Percentiles rank a stretch among this genome's conserved stretches.
phyloP scores from a whole-genome alignment of 1,284 basidiomycete species.

The Tremellales sp. region DNA sequence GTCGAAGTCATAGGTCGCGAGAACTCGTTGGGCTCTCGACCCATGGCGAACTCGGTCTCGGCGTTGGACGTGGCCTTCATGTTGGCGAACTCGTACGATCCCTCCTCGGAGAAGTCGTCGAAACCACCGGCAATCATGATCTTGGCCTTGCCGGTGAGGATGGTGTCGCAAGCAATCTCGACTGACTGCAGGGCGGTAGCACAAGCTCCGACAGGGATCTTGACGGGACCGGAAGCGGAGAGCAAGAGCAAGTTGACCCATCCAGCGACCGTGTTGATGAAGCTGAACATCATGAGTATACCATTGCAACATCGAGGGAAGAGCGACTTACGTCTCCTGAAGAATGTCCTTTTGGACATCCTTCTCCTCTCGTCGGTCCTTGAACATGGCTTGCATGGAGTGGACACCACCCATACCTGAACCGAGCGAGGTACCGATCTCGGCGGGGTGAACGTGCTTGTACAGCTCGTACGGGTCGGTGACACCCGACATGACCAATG shows the following conservation, averaged over 20 bases:
- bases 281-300: conserved; percentile 43
- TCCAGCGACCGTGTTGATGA: conserved; percentile 96
- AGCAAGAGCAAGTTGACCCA: conserved; percentile 94
- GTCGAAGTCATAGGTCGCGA: conserved; percentile 95
- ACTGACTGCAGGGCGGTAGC: conserved; percentile 96
- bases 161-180: conserved; percentile 95
- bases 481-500: conserved; percentile 93
- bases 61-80: conserved; percentile 99
- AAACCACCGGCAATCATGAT: conserved; percentile 99
- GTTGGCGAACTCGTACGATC: conserved; percentile 95
- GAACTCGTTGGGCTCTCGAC: conserved; percentile 97
- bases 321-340: conserved; percentile 81
- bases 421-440: conserved; percentile 86
- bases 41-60: conserved; percentile 95
- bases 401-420: conserved; percentile 97
- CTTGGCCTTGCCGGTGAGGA: conserved; percentile 93
- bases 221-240: conserved; percentile 93
- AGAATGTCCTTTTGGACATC: conserved; percentile 97
- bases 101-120: conserved; percentile 96
- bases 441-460: conserved; percentile 92
- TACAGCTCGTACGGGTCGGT: conserved; percentile 97
- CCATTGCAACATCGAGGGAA: neutral
- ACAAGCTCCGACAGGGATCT: conserved; percentile 98
- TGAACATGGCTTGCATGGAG: conserved; percentile 92
- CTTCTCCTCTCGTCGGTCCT: conserved; percentile 92